phyloP scores from a whole-genome alignment of 1,139 yeast genomes.

The Diutina rugosa region DNA sequence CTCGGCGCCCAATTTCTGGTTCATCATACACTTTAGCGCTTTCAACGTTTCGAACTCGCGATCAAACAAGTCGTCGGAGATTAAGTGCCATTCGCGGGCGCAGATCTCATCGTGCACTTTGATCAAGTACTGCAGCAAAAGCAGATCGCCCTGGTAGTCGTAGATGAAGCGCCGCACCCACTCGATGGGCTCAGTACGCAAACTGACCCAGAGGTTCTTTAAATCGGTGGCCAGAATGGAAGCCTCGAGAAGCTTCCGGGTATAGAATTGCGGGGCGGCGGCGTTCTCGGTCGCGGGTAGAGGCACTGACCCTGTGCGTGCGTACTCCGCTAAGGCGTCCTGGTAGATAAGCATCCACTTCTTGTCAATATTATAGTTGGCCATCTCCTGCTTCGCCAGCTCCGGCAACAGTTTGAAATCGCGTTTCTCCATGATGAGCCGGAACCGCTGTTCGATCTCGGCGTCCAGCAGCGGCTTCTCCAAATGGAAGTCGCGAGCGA shows the following conservation, averaged over 20 bases:
- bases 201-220: conserved; percentile 78
- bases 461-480: neutral
- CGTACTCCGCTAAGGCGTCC: conserved; percentile 67
- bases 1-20: conserved; percentile 31
- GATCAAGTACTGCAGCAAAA: conserved; percentile 36
- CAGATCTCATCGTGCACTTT: conserved; percentile 27
- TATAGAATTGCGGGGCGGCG: conserved; percentile 62
- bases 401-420: conserved; percentile 73
- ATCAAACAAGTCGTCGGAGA: conserved; percentile 32
- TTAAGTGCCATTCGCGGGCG: conserved; percentile 21
- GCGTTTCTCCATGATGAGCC: conserved; percentile 66
- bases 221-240: conserved; percentile 58
- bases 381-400: conserved; percentile 68
- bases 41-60: conserved; percentile 34
- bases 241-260: conserved; percentile 60
- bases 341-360: conserved; percentile 91
- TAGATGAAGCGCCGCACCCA: conserved; percentile 78
- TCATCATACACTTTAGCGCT: conserved; percentile 36
- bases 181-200: conserved; percentile 80
- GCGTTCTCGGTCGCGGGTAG: conserved; percentile 26
- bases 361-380: conserved; percentile 60
- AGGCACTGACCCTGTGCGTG: conserved; percentile 22
- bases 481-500: neutral
- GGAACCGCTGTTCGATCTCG: conserved; percentile 55
- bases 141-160: conserved; percentile 80